Percentiles rank a stretch among this genome's conserved stretches.
Conservation (phyloP, 2,329 filamentous ascomycete genomes). For the Aquanectria penicillioides region DNA sequence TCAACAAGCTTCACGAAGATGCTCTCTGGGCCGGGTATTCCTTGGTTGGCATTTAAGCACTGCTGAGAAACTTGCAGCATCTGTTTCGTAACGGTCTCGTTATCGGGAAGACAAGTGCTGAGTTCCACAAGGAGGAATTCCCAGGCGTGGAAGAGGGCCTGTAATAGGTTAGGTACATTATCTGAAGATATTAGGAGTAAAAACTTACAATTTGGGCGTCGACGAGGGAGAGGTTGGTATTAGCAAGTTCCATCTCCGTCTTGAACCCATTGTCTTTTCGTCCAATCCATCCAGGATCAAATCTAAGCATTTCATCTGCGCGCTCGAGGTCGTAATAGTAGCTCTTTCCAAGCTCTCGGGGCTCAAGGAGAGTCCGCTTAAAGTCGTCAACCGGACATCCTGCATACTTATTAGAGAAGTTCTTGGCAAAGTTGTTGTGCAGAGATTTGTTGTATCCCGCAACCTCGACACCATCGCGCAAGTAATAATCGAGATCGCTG, state of each 20-base stretch:
- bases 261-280: conserved; percentile 77
- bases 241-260: conserved; percentile 85
- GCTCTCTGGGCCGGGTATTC: conserved; percentile 76
- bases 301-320: conserved; percentile 78
- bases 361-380: conserved; percentile 76
- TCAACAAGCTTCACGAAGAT: conserved; percentile 85
- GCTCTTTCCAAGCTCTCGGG: conserved; percentile 73
- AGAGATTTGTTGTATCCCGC: conserved; percentile 87
- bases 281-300: conserved; percentile 82
- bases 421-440: conserved; percentile 85
- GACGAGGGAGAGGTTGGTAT: conserved; percentile 89
- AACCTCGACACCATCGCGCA: conserved; percentile 81
- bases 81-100: conserved; percentile 69
- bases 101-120: conserved; percentile 68
- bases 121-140: conserved; percentile 88
- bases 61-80: conserved; percentile 80
- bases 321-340: conserved; percentile 88
- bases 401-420: conserved; percentile 82
- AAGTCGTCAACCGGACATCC: conserved; percentile 80
- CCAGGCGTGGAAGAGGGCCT: conserved; percentile 89
- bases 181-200: conserved; percentile 37
- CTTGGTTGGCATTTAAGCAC: conserved; percentile 82
- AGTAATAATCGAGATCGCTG: conserved; percentile 80
- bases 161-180: conserved; percentile 31
- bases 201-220: conserved; percentile 84